Conservation (phyloP, 2,329 filamentous ascomycete genomes). For the Talaromyces sp. region DNA sequence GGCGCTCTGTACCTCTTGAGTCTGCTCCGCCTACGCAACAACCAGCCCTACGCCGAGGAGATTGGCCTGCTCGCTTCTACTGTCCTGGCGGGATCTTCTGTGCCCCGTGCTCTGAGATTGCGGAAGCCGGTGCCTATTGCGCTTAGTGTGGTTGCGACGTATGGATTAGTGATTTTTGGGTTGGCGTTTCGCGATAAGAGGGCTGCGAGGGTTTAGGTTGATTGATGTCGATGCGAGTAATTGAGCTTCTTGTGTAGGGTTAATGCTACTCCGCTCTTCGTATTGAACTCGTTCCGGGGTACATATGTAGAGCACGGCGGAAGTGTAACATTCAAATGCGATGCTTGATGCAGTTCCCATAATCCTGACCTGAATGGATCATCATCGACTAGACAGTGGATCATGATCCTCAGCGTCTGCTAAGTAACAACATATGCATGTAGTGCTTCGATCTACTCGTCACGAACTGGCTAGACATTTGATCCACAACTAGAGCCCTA, state of each 20-base stretch:
- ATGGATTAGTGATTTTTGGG: constrained; percentile 77
- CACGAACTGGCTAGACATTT: not conserved
- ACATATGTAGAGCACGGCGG: not conserved
- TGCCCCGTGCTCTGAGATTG: constrained; percentile 79
- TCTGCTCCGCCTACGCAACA: constrained; percentile 72
- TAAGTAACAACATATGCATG: not conserved
- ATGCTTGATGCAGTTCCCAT: not conserved
- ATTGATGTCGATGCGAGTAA: not conserved
- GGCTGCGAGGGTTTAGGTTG: constrained; percentile 9
- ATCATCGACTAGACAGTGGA: not conserved
- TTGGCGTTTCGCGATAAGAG: constrained; percentile 53
- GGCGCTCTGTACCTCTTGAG: constrained; percentile 74
- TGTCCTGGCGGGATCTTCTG: constrained; percentile 76
- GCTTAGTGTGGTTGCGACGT: constrained; percentile 72
- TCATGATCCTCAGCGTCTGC: not conserved
- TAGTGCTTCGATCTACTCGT: not conserved
- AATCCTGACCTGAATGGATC: not conserved
- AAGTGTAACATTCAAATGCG: not conserved
- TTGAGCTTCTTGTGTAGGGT: not conserved
- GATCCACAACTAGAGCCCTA: not conserved
- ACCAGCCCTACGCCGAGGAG: constrained; percentile 78
- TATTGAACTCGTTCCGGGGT: not conserved
- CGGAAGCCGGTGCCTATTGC: constrained; percentile 79
- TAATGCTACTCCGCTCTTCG: constrained; percentile 3
- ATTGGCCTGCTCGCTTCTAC: constrained; percentile 81